Evolutionary conservation across 257 asterid species (phyloP), one percentile per base, ranked within the genome.

Genomic region (Cordia subcordata): DNA sequence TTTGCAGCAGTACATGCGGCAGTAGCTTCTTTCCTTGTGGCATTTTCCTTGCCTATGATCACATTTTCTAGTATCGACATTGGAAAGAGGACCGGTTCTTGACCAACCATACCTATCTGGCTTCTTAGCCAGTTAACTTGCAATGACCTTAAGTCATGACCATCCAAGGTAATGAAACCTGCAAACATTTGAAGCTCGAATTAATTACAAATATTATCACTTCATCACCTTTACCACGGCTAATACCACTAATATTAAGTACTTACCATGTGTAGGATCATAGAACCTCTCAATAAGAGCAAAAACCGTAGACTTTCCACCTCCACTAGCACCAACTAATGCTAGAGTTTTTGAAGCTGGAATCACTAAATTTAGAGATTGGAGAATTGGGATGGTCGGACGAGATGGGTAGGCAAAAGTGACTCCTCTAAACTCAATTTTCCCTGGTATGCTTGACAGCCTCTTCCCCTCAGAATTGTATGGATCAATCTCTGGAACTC

Each of bases 101-200:
- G 96, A 23, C 96, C 96, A 19, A 88, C 96, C 93, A 88, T 85
- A 5, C 96, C 95, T 72, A 88, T 81, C 72, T 85, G 95, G 67
- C 75, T 77, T 53, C 95, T 78, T n/a, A 88, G 82, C 96, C 96
- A 85, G 57, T 85, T 86, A 62, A 85, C 88, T 81, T 85, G 93
- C 70, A 88, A 55, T n/a, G 85, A 77, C 75, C 90, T 79, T 54
- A 88, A 44, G 75, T 88, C 93, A 68, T 81, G 73, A 13, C 93
- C 90, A 75, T 88, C 96, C 79, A 88, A 62, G 13, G 68, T 72
- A 49, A 85, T 71, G 18, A 64, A 72, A 21, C 96, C 96, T 88
- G 79, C 38, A 50, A 55, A 46, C 37, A 38, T 15, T 32, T 58
- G 37, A 17, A 22, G 22, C 15, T 39, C 13, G 17, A 49, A 39